Evolutionary conservation across 176 grass and related monocot species (phyloP), one percentile per base, ranked within the genome.

Genomic region (Lolium multiflorum): DNA sequence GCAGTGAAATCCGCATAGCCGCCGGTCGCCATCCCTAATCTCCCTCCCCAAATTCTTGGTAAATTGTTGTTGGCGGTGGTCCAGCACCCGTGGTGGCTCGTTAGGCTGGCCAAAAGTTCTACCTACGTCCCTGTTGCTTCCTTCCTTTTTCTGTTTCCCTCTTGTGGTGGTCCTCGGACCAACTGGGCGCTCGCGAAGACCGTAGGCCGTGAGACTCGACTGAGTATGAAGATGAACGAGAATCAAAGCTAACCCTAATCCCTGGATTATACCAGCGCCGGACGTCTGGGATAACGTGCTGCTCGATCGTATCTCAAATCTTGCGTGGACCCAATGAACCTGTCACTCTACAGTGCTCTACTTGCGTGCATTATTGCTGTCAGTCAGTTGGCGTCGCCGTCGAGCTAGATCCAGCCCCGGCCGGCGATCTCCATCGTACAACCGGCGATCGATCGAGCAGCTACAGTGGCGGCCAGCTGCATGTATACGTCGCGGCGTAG

Each of bases 111-210:
- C 81, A 73, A 77, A 71, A 71, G 81, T 13, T 69, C 41, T 62
- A 43, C 80, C 78, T 4, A 83, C 74, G 80, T 87, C 80, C 65
- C 74, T 83, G 80, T 87, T 87, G 80, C 89, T 84, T 90, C 28
- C 66, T 47, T 51, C 46, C 46, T 24, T 82, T 82, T 17, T 44
- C 44, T 3, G 17, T 21, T 73, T 57, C 39, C 55, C 13, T 16
- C 7, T 35, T 44, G 8, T 63, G 20, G 84, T 87, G 89, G 89
- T 79, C 80, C 84, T 21, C 12, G 41, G 44, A 83, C 17, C 89
- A 67, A 72, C 43, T 71, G 21, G 21, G 73, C 5, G 72, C 38
- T 79, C 57, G 25, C 62, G 3, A 63, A 79, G 84, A 83, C 80
- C 72, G 17, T 20, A 46, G 51, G 13, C 82, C 12, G 54, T 15